Evolutionary conservation across 2,329 filamentous ascomycete species (phyloP).

Genomic region (Aspergillus tanneri): DNA sequence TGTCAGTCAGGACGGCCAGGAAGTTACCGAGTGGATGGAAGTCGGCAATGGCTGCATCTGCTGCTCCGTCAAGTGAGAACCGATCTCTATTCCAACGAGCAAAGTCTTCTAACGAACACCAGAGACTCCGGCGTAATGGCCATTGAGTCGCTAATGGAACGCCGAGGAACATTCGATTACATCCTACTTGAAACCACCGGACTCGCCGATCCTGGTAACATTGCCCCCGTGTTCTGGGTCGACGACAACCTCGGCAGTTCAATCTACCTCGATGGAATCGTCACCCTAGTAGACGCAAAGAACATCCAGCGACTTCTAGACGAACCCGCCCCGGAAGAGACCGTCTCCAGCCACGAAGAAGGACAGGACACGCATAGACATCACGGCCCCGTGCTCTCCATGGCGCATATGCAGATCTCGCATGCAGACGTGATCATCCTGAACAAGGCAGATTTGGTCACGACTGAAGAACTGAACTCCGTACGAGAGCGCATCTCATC

Average conservation of each 20-base stretch:
- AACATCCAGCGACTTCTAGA: slow-evolving; percentile 83
- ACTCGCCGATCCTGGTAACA: slow-evolving; percentile 89
- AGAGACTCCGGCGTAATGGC: slow-evolving; percentile 91
- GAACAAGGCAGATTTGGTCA: slow-evolving; percentile 89
- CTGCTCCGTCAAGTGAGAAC: slow-evolving; percentile 81
- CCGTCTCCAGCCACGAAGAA: slow-evolving; percentile 43
- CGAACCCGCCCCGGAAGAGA: slow-evolving; percentile 54
- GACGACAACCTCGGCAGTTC: slow-evolving; percentile 92
- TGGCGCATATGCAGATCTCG: slow-evolving; percentile 92
- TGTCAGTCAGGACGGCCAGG: slow-evolving; percentile 76
- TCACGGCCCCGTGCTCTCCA: slow-evolving; percentile 73
- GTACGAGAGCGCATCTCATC: slow-evolving; percentile 72
- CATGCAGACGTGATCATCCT: slow-evolving; percentile 94
- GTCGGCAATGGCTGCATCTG: slow-evolving; percentile 97
- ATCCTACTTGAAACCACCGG: slow-evolving; percentile 96
- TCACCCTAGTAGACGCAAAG: slow-evolving; percentile 92
- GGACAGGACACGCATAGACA: slow-evolving; percentile 42
- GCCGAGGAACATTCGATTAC: slow-evolving; percentile 92
- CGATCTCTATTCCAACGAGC: not conserved
- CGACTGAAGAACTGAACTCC: slow-evolving; percentile 62
- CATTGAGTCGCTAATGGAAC: slow-evolving; percentile 93
- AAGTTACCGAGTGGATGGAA: slow-evolving; percentile 92
- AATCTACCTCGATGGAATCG: slow-evolving; percentile 95
- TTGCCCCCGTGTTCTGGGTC: slow-evolving; percentile 96
- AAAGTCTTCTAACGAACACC: slow-evolving; percentile 8